A percentile compares a stretch with the other conserved stretches of the same genome.
phyloP scores from a whole-genome alignment of 2,329 filamentous ascomycete genomes.

The Epichloe bromicola region DNA sequence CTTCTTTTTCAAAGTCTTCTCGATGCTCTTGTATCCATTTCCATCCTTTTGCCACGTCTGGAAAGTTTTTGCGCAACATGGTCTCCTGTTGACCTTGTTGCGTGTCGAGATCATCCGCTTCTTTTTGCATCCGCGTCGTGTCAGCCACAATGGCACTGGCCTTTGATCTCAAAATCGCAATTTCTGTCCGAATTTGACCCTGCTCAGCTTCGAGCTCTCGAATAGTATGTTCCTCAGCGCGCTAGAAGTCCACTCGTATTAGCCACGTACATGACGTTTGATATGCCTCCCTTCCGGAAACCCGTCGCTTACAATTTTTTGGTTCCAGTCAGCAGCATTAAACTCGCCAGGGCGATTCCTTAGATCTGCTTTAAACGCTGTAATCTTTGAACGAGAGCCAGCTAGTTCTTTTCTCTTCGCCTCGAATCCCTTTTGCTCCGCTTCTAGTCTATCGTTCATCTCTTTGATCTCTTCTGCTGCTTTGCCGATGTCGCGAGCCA shows the following conservation, averaged over 20 bases:
- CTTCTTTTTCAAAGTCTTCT: constrained; percentile 55
- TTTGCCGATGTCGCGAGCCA: constrained; percentile 25
- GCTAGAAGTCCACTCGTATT: constrained; percentile 27
- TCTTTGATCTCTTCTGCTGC: constrained; percentile 28
- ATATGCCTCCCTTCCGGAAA: not conserved
- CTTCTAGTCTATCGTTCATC: constrained; percentile 30
- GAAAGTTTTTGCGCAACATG: constrained; percentile 46
- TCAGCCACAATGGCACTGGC: constrained; percentile 28
- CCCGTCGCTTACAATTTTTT: constrained; percentile 47
- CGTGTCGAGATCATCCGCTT: constrained; percentile 53
- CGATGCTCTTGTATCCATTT: constrained; percentile 68
- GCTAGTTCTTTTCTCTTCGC: constrained; percentile 38
- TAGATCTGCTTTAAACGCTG: constrained; percentile 47
- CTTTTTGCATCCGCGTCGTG: constrained; percentile 26
- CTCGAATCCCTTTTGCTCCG: constrained; percentile 35
- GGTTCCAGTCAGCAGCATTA: constrained; percentile 57
- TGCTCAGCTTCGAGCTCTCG: constrained; percentile 37
- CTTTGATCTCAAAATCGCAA: constrained; percentile 28
- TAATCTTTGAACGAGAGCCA: constrained; percentile 43
- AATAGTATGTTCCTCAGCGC: constrained; percentile 43
- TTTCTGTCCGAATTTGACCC: constrained; percentile 24
- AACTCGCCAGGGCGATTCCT: constrained; percentile 53
- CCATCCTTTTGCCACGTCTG: constrained; percentile 59
- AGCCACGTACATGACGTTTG: constrained; percentile 6
- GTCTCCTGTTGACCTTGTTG: constrained; percentile 60